These are phyloP conservation scores for Geosmithia putterillii DNA, from an alignment of 2,329 filamentous ascomycete genomes.

Conservation along the genomic window DNA sequence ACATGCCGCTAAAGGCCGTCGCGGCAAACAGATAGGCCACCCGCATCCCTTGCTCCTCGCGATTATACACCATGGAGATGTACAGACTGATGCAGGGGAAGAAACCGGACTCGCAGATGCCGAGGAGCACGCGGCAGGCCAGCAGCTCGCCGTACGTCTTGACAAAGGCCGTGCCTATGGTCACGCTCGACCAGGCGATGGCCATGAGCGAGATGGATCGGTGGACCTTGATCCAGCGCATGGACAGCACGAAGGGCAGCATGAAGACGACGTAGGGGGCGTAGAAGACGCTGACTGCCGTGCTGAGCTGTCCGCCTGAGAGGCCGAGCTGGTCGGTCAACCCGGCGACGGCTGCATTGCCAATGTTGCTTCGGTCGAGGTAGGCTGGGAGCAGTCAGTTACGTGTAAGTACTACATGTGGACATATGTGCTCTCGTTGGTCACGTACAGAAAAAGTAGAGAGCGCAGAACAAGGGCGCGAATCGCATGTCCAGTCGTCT, in stretches of 20 bases:
- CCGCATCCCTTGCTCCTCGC: conserved; percentile 16
- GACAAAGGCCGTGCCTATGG: conserved; percentile 5
- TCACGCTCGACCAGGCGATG: conserved; percentile 4
- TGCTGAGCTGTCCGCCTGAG: conserved; percentile 43
- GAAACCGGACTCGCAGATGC: conserved; percentile 5
- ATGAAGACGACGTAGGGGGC: conserved; percentile 49
- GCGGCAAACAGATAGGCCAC: conserved; percentile 51
- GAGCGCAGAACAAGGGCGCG: no score
- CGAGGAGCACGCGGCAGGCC: conserved; percentile 3
- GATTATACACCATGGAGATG: conserved; percentile 4
- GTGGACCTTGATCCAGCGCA: conserved; percentile 1
- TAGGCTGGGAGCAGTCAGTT: conserved; percentile 5
- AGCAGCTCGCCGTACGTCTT: conserved; percentile 1
- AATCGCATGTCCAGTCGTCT: no score
- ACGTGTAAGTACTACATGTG: no score
- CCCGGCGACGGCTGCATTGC: conserved; percentile 42
- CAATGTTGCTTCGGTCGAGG: conserved; percentile 10
- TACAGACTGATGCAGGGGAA: conserved; percentile 36
- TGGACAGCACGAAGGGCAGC: conserved; percentile 28
- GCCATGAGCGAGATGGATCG: conserved; percentile 4
- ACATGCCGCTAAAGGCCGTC: conserved; percentile 50
- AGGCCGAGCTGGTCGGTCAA: conserved; percentile 38
- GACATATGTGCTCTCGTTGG: no score
- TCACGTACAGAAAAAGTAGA: no score
- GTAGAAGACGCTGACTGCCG: conserved; percentile 44